Conservation (phyloP, 345 rosid genomes). For the Brassica juncea region DNA sequence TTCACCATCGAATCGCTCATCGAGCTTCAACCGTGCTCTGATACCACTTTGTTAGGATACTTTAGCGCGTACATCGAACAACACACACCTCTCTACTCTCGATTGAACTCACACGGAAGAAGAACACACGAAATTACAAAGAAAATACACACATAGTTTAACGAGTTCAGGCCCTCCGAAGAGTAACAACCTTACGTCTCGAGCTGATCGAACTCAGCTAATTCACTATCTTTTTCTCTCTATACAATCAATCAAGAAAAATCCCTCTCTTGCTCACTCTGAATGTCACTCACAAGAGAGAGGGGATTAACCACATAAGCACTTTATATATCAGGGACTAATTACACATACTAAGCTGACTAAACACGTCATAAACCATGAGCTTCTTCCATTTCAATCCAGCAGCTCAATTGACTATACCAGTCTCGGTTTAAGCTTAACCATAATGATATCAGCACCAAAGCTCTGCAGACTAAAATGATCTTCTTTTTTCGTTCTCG, state of each 20-base stretch:
- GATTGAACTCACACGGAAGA: background rate
- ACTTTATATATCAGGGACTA: background rate
- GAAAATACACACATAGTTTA: background rate
- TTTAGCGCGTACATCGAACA: no score
- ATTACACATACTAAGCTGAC: background rate
- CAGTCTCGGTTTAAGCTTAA: no score
- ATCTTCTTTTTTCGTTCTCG: no score
- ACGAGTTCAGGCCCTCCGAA: background rate
- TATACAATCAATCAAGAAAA: background rate
- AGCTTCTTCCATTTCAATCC: background rate
- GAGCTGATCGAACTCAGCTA: background rate
- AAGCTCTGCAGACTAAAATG: no score
- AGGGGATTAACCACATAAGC: background rate
- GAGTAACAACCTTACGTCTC: background rate
- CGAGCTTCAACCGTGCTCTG: no score
- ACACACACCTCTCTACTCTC: background rate
- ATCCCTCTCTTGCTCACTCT: background rate
- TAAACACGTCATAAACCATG: background rate
- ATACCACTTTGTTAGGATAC: no score
- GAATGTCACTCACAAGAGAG: background rate
- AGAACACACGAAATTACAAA: no score
- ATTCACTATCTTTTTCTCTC: background rate
- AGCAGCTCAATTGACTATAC: no score
- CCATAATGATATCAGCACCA: no score
- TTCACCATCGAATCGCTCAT: no score